Conservation (phyloP, 1,284 basidiomycete genomes). For the Ceratobasidium sp. region DNA sequence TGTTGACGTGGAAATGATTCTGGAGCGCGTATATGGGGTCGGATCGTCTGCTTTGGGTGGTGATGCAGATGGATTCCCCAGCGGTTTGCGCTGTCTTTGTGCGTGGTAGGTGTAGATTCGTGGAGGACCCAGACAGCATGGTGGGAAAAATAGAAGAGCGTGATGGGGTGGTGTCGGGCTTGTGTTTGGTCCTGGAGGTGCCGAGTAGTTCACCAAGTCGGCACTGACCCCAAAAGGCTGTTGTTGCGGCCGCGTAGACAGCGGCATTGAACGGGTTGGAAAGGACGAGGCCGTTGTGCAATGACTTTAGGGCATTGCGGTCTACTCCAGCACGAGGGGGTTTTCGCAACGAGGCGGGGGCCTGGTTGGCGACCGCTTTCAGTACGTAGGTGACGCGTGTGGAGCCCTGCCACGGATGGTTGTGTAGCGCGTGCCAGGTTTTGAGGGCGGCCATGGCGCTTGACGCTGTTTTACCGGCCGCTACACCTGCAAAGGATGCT, state of each 20-base stretch:
- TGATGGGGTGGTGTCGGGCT: not conserved
- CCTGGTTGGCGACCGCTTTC: slow-evolving; percentile 50
- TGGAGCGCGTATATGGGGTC: slow-evolving; percentile 8
- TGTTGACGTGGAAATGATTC: not conserved
- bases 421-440: slow-evolving; percentile 53
- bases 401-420: slow-evolving; percentile 50
- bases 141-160: not conserved
- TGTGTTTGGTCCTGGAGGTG: not conserved
- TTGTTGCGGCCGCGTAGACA: not conserved
- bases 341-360: slow-evolving; percentile 49
- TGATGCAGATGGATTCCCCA: slow-evolving; percentile 18
- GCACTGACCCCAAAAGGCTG: slow-evolving; percentile 39
- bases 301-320: not conserved
- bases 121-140: not conserved
- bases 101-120: not conserved
- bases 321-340: not conserved
- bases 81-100: slow-evolving; percentile 13
- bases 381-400: slow-evolving; percentile 50
- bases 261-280: slow-evolving; percentile 15
- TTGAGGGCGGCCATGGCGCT: slow-evolving; percentile 49
- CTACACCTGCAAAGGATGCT: slow-evolving; percentile 48
- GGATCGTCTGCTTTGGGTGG: not conserved
- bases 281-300: slow-evolving; percentile 9
- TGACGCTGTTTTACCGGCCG: slow-evolving; percentile 48
- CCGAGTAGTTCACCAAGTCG: slow-evolving; percentile 43